Base-by-base conservation (phyloP, 768 basidiomycete species). In the Pleurotus cornucopiae region DNA sequence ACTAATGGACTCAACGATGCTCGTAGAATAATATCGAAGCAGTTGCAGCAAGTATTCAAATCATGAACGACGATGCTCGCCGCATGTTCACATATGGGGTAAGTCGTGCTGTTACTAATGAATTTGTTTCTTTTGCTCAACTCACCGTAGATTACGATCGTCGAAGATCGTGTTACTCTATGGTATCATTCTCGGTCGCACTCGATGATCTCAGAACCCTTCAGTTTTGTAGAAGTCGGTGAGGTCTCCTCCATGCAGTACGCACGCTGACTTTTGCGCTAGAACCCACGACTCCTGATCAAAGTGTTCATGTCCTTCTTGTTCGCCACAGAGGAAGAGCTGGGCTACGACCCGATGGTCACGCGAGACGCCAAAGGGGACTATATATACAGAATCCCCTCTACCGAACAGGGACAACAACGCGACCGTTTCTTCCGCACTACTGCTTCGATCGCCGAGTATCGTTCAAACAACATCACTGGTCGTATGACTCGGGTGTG, bases 61-160 rank as follows among this genome's bases (percentile, higher is more conserved):
- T n/a, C n/a, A n/a, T n/a, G n/a, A n/a, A n/a, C n/a, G n/a, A n/a
- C n/a, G n/a, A n/a, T n/a, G n/a, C n/a, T n/a, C n/a, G n/a, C n/a
- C n/a, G 66, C 13, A 64, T 61, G 57, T 66, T 60, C 47, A 60
- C 57, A 5, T 63, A 59, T 54, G 65, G 63, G 13, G 63, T 66
- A 51, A 18, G 60, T 60, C n/a, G 30, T 12, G 1, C 11, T n/a
- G 6, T 2, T n/a, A 2, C 43, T 16, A 2, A 0, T 13, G 6
- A 2, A 2, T 44, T 21, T 13, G n/a, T n/a, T 20, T 2, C 20
- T 21, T 12, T n/a, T 16, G 43, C 6, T 12, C 14, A 12, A 44
- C 49, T 12, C 18, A 44, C 43, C 21, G 30, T 46, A 64, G 63
- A 49, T 62, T 13, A 59, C 61, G 5, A 59, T 64, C 26, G 57